Conservation (phyloP, 1,284 basidiomycete genomes). For the Farysia itapuensis region DNA sequence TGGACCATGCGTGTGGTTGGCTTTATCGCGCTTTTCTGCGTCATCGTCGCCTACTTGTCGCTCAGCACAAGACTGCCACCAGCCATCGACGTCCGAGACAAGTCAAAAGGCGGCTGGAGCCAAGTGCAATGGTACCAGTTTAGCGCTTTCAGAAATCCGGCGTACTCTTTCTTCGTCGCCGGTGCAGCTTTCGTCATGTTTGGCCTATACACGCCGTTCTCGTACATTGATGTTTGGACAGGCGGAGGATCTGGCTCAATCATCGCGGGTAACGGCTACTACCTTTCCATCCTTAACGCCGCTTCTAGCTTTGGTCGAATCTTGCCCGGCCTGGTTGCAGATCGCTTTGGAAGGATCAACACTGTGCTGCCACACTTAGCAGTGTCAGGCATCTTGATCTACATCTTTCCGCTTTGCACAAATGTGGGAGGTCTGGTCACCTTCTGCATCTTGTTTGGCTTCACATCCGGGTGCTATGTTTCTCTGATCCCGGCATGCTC, state of each 20-base stretch:
- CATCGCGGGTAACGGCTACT: conserved; percentile 26
- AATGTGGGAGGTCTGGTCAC: conserved; percentile 18
- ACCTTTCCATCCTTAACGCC: conserved; percentile 46
- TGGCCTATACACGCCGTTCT: conserved; percentile 44
- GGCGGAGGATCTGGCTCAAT: conserved; percentile 27
- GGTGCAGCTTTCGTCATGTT: conserved; percentile 31
- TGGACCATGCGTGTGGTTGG: conserved; percentile 42
- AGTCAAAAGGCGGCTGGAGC: conserved; percentile 34
- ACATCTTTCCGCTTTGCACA: conserved; percentile 34
- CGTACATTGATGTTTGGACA: conserved; percentile 34
- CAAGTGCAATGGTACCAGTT: conserved; percentile 27
- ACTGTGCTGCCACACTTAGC: conserved; percentile 53
- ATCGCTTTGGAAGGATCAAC: conserved; percentile 58
- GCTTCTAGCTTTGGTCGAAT: conserved; percentile 56
- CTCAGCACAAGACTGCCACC: conserved; percentile 33
- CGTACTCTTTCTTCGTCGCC: conserved; percentile 27
- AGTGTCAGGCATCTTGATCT: conserved; percentile 44
- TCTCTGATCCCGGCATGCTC: conserved; percentile 37
- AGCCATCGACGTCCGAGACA: conserved; percentile 24
- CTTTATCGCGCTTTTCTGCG: conserved; percentile 33
- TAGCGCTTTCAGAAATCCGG: conserved; percentile 28
- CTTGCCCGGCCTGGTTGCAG: conserved; percentile 55
- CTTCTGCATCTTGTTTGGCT: conserved; percentile 43
- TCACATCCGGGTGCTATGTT: conserved; percentile 42
- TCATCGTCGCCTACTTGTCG: conserved; percentile 21